Base-by-base conservation (phyloP, 495 filamentous ascomycete genomes). In the Penicillium chermesinum region DNA sequence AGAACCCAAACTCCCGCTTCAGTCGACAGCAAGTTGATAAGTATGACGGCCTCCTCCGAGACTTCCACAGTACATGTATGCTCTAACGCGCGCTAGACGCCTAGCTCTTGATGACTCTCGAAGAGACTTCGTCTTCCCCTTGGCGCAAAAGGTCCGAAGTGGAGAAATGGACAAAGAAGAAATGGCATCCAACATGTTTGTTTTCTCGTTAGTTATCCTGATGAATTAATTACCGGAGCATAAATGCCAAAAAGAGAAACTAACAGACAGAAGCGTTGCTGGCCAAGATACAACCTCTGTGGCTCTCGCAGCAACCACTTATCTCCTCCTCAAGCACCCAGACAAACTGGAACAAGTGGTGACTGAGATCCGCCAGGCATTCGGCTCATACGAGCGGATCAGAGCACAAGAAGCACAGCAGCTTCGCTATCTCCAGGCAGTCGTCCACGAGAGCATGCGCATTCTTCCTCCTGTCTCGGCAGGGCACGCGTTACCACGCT, bases 391-490 rank as follows among this genome's bases (percentile, higher is more conserved):
- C 14, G 35, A 17, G 13, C 6, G 4, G 12, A 18, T 61, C 52
- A 8, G 17, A 80, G 81, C 60, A 19, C 32, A 4, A 27, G 40
- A 12, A 44, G 59, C 37, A 59, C 69, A 4, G 75, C 58, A 65
- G 3, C 60, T 81, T 7, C 50, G 45, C 1, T 71, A 71, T 36
- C 47, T 71, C 8, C 52, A 53, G 15, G 66, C 66, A 7, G 56
- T 58, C 9, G 49, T 71, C 13, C 38, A 53, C 7, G 67, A 71
- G 40, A 49, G 20, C 0, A 49, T 67, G 1, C 54, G 66, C 2
- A 49, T 69, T 1, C 51, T 55, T 34, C 67, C 67, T 15, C 58
- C 65, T 2, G 53, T 59, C 22, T 47, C 64, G 35, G 35, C 15
- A 37, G 35, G 35, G 1, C 46, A 58, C 4, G 60, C 55, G 5